Evolutionary conservation across 768 basidiomycete species (phyloP), one percentile per base, ranked within the genome.

Genomic region (Mrakia gelida): DNA sequence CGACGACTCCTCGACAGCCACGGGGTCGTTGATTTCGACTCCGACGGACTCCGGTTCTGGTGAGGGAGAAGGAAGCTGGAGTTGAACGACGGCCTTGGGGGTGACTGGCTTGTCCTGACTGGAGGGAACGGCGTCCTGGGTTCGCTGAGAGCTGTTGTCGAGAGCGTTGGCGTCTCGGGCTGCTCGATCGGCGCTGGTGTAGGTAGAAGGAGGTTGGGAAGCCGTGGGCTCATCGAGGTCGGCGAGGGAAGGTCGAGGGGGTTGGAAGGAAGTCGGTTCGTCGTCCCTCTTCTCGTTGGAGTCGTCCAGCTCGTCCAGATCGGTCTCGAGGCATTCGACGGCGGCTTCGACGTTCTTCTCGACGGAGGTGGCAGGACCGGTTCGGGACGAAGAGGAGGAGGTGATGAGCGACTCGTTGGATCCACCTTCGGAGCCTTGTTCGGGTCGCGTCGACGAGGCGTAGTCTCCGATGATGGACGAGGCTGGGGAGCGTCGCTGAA

Each of bases 121-220:
- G 16, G 28, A 32, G n/a, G 23, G 32, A 23, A 38, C 7, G 26
- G 67, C 34, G 34, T 38, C 38, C 41, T 70, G 67, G 2, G 34
- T 70, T 23, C 38, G 38, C 13, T 38, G 38, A 6, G 67, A 70
- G 21, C 38, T 41, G 67, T 41, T 23, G 67, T 70, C 67, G 67
- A 70, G 67, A 34, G 67, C 67, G 67, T 70, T 70, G 38, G 67
- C 67, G 26, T 70, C 67, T n/a, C 13, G 41, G 23, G 67, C 67
- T 9, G 67, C 67, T 70, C 67, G 67, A 18, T 70, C 67, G 38
- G 67, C 67, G 3, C 67, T 41, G 3, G 67, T 70, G 26, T 41
- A 70, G 38, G 67, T 70, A 6, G 67, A 15, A 4, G 67, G 67
- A 41, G 41, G 34, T 41, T 70, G 67, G 4, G 67, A 70, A 26